phyloP scores from a whole-genome alignment of 2,329 filamentous ascomycete genomes.

The Hymenoscyphus fraxineus region DNA sequence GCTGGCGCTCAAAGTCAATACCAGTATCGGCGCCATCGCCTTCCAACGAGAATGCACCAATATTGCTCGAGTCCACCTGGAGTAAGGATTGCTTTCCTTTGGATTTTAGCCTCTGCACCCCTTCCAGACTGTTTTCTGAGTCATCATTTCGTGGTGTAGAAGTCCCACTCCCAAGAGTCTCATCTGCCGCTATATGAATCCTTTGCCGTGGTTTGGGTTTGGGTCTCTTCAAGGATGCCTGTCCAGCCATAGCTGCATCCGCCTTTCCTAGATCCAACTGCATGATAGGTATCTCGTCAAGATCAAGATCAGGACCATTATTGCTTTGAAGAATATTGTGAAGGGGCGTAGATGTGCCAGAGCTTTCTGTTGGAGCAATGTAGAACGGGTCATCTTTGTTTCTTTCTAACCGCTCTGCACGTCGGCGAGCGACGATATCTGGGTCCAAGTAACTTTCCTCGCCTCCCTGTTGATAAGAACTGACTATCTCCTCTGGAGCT shows the following conservation, averaged over 20 bases:
- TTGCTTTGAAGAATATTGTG: constrained; percentile 70
- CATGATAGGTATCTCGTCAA: constrained; percentile 96
- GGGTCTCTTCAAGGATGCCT: constrained; percentile 35
- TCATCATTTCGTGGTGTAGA: constrained; percentile 50
- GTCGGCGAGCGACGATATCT: constrained; percentile 69
- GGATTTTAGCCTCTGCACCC: constrained; percentile 46
- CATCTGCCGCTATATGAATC: constrained; percentile 68
- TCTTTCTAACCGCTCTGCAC: constrained; percentile 72
- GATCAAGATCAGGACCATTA: constrained; percentile 77
- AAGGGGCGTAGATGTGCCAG: constrained; percentile 69
- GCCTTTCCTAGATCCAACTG: constrained; percentile 71
- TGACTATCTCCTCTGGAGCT: constrained; percentile 41
- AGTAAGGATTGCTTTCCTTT: constrained; percentile 64
- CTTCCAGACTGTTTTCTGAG: constrained; percentile 50
- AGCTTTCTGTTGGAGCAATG: constrained; percentile 57
- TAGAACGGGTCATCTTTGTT: constrained; percentile 96
- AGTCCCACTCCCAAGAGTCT: constrained; percentile 59
- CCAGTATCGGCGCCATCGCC: constrained; percentile 39
- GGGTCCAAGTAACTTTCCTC: constrained; percentile 67
- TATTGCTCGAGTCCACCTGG: constrained; percentile 80
- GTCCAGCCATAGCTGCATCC: constrained; percentile 24
- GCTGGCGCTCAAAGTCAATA: constrained; percentile 61
- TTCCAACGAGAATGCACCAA: constrained; percentile 69
- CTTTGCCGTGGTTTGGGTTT: constrained; percentile 49
- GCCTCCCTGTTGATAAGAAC: constrained; percentile 56